phyloP scores from a whole-genome alignment of 75 land plant species.

The Sequoia sempervirens region DNA sequence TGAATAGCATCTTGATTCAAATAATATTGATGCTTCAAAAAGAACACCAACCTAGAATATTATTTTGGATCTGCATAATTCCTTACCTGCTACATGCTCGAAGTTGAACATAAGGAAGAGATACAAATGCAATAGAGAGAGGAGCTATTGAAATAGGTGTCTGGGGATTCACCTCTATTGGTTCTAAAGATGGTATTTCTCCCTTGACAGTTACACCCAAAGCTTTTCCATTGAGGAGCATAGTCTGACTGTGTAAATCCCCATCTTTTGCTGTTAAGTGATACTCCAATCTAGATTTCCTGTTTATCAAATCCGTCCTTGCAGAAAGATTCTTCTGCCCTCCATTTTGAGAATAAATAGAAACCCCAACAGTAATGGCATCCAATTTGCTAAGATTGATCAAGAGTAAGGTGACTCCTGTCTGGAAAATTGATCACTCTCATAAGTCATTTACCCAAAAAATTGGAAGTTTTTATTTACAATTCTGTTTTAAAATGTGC shows the following conservation, averaged over 20 bases:
- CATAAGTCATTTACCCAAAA: neutral
- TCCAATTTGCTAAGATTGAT: constrained; percentile 54
- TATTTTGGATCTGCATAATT: neutral
- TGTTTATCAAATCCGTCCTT: neutral
- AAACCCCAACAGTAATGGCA: neutral
- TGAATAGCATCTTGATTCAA: neutral
- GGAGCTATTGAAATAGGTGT: constrained; percentile 50
- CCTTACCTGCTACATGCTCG: constrained; percentile 39
- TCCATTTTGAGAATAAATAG: neutral
- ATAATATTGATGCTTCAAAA: neutral
- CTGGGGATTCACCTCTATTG: constrained; percentile 25
- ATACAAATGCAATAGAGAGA: constrained; percentile 60
- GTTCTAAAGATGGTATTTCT: constrained; percentile 45
- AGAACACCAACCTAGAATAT: neutral
- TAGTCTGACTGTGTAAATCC: constrained; percentile 59
- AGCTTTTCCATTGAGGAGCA: constrained; percentile 64
- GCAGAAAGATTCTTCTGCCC: neutral
- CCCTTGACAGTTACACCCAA: constrained; percentile 43
- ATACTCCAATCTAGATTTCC: constrained; percentile 34
- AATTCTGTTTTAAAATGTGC: too few relatives aligned
- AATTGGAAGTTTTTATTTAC: neutral
- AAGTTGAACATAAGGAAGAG: constrained; percentile 40
- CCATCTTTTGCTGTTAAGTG: constrained; percentile 62
- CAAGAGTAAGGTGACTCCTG: constrained; percentile 55
- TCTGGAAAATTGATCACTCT: constrained; percentile 20